Conservation (phyloP, 75 land plant species). For the Cupressus sempervirens region DNA sequence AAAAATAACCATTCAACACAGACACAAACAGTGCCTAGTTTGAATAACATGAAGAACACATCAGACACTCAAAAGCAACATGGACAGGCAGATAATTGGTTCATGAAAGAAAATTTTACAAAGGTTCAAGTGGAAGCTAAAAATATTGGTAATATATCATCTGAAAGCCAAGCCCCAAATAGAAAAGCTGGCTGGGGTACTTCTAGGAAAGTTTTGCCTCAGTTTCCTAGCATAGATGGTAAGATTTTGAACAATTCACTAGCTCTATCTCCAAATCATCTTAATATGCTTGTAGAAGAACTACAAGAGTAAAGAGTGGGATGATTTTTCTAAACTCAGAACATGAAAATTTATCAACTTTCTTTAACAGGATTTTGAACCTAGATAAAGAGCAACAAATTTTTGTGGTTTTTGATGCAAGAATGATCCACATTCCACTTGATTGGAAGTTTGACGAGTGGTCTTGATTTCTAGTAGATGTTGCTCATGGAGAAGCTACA, state of each 20-base stretch:
- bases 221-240: not conserved
- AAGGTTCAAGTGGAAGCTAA: not conserved
- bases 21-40: not conserved
- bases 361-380: not conserved
- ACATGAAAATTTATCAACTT: not conserved
- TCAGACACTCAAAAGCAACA: not conserved
- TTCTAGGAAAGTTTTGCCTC: not conserved
- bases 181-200: not conserved
- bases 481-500: too few relatives aligned
- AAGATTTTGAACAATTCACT: not conserved
- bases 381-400: not conserved
- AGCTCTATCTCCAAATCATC: not conserved
- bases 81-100: not conserved
- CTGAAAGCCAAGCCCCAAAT: not conserved
- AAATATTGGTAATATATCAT: not conserved
- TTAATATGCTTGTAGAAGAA: not conserved
- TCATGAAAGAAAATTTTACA: not conserved
- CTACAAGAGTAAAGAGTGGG: not conserved
- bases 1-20: not conserved
- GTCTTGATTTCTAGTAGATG: slow-evolving; percentile 8
- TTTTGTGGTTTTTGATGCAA: not conserved
- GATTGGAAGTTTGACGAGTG: slow-evolving; percentile 4
- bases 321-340: not conserved
- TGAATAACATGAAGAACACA: not conserved
- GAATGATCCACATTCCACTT: not conserved